These are phyloP conservation scores for Ceratocystis variospora DNA, from an alignment of 2,329 filamentous ascomycete genomes.

Conservation along the genomic window DNA sequence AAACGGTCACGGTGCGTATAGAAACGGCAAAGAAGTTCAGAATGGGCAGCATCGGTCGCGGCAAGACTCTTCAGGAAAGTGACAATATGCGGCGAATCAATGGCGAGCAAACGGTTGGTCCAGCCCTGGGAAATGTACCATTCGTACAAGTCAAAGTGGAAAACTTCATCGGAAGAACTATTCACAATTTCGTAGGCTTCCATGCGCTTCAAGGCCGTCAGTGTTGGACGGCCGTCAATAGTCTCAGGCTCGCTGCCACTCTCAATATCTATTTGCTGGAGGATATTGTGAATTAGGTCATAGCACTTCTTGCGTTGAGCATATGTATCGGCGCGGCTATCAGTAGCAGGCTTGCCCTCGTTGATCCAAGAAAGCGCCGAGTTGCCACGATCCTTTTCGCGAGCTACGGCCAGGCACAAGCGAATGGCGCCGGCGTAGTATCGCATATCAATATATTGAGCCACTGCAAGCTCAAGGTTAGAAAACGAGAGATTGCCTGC, in stretches of 20 bases:
- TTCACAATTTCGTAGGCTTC: constrained; percentile 90
- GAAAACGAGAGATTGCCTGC: constrained; percentile 67
- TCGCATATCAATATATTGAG: constrained; percentile 65
- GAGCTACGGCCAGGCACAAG: constrained; percentile 69
- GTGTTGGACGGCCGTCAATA: constrained; percentile 63
- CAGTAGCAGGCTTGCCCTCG: constrained; percentile 60
- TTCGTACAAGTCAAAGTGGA: constrained; percentile 92
- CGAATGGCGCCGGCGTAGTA: constrained; percentile 93
- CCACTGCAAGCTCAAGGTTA: constrained; percentile 63
- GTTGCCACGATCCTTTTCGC: constrained; percentile 76
- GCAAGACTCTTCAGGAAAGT: constrained; percentile 73
- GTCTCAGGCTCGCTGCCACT: constrained; percentile 55
- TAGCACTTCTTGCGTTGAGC: constrained; percentile 67
- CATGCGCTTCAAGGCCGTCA: constrained; percentile 61
- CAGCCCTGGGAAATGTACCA: constrained; percentile 85
- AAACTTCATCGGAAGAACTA: constrained; percentile 77
- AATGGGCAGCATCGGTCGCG: constrained; percentile 56
- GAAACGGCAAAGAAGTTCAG: constrained; percentile 85
- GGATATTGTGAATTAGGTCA: constrained; percentile 69
- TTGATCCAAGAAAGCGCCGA: constrained; percentile 74
- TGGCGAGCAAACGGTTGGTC: constrained; percentile 71
- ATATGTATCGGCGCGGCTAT: constrained; percentile 55
- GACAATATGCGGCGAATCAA: constrained; percentile 72
- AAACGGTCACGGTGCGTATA: constrained; percentile 74
- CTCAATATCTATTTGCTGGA: constrained; percentile 61